Conservation (phyloP, 106 monocot species). For the Iris macrosiphon region DNA sequence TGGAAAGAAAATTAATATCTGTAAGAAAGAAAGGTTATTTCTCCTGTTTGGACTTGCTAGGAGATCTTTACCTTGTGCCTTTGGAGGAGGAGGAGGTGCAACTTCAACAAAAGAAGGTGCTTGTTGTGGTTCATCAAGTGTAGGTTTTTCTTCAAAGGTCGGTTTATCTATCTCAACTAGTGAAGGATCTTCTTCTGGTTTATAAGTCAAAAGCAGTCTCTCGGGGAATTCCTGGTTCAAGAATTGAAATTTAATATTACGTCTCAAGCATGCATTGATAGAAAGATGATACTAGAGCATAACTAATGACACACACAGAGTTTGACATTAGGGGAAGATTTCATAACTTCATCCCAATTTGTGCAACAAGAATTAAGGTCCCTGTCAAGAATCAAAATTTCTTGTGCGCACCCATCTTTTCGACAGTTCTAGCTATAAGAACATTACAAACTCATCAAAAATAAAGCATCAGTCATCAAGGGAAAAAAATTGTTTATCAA, state of each 20-base stretch:
- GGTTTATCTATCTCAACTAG: constrained; percentile 32
- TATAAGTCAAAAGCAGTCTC: constrained; percentile 93
- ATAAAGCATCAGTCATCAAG: too few species aligned
- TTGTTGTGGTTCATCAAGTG: constrained; percentile 24
- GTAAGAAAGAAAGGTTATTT: not conserved
- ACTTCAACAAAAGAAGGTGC: constrained; percentile 25
- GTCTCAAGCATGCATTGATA: not conserved
- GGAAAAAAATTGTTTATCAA: too few species aligned
- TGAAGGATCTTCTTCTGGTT: constrained; percentile 51
- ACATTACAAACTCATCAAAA: too few species aligned
- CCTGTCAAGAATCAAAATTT: too few species aligned
- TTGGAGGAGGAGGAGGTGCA: constrained; percentile 16
- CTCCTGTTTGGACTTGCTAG: constrained; percentile 29
- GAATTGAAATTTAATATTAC: constrained; percentile 1
- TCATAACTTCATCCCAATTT: too few species aligned
- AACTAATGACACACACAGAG: not conserved
- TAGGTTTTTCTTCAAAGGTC: constrained; percentile 25
- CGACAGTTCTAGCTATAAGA: too few species aligned
- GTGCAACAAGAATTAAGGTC: not conserved
- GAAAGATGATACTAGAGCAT: too few species aligned
- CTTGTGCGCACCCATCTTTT: too few species aligned
- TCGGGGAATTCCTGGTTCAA: constrained; percentile 78
- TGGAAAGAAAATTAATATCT: not conserved
- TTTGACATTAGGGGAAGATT: too few species aligned
- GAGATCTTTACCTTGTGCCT: constrained; percentile 56